A percentile compares a stretch with the other conserved stretches of the same genome.
Evolutionary conservation across 257 asterid species (phyloP).

Genomic region (Linderniella brevidens): DNA sequence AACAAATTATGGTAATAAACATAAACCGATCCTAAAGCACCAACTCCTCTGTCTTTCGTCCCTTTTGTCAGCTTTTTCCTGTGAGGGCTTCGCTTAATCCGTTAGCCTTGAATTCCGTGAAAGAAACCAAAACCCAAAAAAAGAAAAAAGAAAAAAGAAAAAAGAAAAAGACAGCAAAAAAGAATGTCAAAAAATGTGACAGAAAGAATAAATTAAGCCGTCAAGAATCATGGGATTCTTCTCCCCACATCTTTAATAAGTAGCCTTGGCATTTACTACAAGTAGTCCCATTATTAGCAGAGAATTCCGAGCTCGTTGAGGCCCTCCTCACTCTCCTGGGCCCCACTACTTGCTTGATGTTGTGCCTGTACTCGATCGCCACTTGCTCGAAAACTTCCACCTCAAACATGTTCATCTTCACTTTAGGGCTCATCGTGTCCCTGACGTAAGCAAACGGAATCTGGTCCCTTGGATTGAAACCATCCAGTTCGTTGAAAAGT

Average conservation of each 20-base stretch:
- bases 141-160: background rate
- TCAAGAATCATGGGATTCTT: constrained; percentile 59
- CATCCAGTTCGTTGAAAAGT: constrained; percentile 76
- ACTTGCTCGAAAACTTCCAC: constrained; percentile 78
- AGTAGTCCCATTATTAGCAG: constrained; percentile 22
- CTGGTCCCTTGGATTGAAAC: constrained; percentile 86
- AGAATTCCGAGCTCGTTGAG: constrained; percentile 13
- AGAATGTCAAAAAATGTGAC: background rate
- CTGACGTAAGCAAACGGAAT: constrained; percentile 77
- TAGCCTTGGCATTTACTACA: constrained; percentile 39
- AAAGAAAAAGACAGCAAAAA: background rate
- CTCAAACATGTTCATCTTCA: constrained; percentile 70
- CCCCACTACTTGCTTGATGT: constrained; percentile 23
- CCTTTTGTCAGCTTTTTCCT: too few relatives aligned
- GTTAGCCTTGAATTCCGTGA: too few relatives aligned
- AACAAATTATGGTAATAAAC: too few relatives aligned
- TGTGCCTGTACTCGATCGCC: constrained; percentile 80
- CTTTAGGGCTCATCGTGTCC: constrained; percentile 48
- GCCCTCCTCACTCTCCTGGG: constrained; percentile 26
- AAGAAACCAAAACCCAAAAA: too few relatives aligned
- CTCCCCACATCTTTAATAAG: constrained; percentile 72
- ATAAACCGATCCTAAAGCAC: too few relatives aligned
- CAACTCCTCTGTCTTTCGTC: too few relatives aligned
- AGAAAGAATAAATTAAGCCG: constrained; percentile 1
- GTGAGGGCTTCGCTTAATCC: too few relatives aligned